Conservation (phyloP, 345 rosid species). For the Erysimum cheiranthoides region DNA sequence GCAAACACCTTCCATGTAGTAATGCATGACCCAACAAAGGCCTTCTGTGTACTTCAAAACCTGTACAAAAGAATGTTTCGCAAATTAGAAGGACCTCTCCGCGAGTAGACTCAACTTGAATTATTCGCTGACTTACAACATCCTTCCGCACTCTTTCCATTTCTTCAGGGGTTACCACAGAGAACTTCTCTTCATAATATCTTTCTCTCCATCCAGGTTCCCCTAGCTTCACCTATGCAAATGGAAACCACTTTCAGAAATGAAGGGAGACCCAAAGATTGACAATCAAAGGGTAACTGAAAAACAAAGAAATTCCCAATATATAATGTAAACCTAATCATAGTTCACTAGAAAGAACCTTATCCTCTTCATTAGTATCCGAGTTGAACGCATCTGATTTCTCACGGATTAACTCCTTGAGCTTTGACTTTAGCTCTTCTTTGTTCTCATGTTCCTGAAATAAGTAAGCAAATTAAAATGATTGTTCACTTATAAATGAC, state of each 20-base stretch:
- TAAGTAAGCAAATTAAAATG: conserved; percentile 8
- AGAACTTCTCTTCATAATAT: conserved; percentile 91
- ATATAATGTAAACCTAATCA: background rate
- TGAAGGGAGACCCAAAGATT: conserved; percentile 8
- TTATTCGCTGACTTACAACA: conserved; percentile 68
- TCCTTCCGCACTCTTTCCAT: conserved; percentile 80
- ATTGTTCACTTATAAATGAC: background rate
- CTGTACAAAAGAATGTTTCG: conserved; percentile 51
- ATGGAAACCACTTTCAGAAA: conserved; percentile 27
- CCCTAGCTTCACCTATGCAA: conserved; percentile 79
- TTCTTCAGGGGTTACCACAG: conserved; percentile 66
- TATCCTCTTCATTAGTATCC: conserved; percentile 72
- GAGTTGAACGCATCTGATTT: conserved; percentile 86
- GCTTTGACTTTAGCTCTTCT: conserved; percentile 75
- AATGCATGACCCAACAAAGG: conserved; percentile 98
- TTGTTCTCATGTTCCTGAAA: conserved; percentile 65
- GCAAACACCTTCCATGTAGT: conserved; percentile 98
- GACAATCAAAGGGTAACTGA: conserved; percentile 11
- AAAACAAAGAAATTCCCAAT: conserved; percentile 7
- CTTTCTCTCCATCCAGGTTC: conserved; percentile 98
- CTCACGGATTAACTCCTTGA: conserved; percentile 74
- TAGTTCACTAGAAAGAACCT: conserved; percentile 54
- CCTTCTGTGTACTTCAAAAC: conserved; percentile 89
- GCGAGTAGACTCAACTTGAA: conserved; percentile 5
- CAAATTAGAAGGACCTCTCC: conserved; percentile 17